phyloP scores from a whole-genome alignment of 305 asterid genomes.

The Nicotiana rustica region DNA sequence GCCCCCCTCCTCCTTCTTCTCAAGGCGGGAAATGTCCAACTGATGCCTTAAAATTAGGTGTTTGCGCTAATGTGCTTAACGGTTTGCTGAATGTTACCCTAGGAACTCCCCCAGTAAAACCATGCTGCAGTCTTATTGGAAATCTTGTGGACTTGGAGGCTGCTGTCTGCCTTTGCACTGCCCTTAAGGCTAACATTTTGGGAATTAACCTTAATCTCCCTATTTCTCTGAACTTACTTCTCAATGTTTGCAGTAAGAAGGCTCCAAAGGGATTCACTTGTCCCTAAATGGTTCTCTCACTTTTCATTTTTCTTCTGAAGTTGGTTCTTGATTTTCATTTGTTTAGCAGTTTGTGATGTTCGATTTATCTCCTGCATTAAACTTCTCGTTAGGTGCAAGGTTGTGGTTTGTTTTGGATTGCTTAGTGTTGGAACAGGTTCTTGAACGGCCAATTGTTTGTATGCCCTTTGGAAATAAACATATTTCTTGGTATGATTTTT shows the following conservation, averaged over 20 bases:
- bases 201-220: slow-evolving; percentile 41
- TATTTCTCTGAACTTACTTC: slow-evolving; percentile 39
- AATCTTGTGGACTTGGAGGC: slow-evolving; percentile 46
- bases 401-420: slow-evolving; percentile 8
- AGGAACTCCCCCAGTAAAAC: slow-evolving; percentile 40
- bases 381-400: slow-evolving; percentile 18
- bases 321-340: neutral
- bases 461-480: neutral
- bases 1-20: slow-evolving; percentile 30
- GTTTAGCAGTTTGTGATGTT: neutral
- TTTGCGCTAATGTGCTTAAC: slow-evolving; percentile 43
- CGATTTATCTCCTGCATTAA: neutral
- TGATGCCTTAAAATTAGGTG: slow-evolving; percentile 43
- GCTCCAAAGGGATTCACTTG: slow-evolving; percentile 38
- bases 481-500: neutral
- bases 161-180: slow-evolving; percentile 49
- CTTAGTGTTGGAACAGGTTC: neutral
- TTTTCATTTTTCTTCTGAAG: neutral
- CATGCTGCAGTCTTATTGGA: slow-evolving; percentile 40
- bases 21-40: slow-evolving; percentile 42
- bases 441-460: neutral
- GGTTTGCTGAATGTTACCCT: slow-evolving; percentile 38
- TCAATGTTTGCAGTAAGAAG: slow-evolving; percentile 40
- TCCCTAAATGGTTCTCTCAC: slow-evolving; percentile 9
- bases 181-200: slow-evolving; percentile 43